These are phyloP conservation scores for Hypoxylon subgilvum DNA, from an alignment of 495 filamentous ascomycete genomes.

Conservation along the genomic window DNA sequence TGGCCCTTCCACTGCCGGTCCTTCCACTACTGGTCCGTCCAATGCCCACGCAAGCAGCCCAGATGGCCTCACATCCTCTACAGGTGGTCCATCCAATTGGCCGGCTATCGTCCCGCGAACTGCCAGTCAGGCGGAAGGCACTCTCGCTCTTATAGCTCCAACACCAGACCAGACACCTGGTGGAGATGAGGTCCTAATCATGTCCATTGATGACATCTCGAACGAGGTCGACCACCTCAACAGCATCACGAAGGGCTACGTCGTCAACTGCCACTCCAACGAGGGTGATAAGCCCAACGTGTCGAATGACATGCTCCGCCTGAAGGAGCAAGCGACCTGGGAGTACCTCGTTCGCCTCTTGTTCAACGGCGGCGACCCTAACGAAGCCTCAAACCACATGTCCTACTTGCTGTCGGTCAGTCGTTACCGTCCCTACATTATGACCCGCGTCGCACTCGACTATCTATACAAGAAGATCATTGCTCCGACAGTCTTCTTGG, in stretches of 20 bases:
- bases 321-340: constrained; percentile 16
- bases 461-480: constrained; percentile 30
- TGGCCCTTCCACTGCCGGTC: no score
- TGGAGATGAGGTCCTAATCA: constrained; percentile 2
- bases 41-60: no score
- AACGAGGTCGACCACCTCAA: constrained; percentile 6
- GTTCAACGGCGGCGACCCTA: neutral
- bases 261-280: constrained; percentile 16
- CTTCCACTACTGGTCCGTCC: no score
- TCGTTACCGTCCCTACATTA: constrained; percentile 12
- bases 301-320: neutral
- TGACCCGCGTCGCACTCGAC: constrained; percentile 19
- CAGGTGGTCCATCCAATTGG: constrained; percentile 20
- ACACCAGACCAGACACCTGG: no score
- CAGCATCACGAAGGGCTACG: constrained; percentile 18
- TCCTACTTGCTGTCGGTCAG: constrained; percentile 1
- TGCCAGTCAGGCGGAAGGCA: neutral
- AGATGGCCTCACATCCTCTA: neutral
- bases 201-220: constrained; percentile 5
- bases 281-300: neutral
- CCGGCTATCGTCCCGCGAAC: neutral
- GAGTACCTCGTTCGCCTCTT: constrained; percentile 11
- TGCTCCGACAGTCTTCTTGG: constrained; percentile 20
- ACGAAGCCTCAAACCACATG: constrained; percentile 6
- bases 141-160: no score